Evolutionary conservation across 2,329 filamentous ascomycete genomes (phyloP), one percentile per base, ranked within the genome.

Genomic region (Colletotrichum plurivorum): DNA sequence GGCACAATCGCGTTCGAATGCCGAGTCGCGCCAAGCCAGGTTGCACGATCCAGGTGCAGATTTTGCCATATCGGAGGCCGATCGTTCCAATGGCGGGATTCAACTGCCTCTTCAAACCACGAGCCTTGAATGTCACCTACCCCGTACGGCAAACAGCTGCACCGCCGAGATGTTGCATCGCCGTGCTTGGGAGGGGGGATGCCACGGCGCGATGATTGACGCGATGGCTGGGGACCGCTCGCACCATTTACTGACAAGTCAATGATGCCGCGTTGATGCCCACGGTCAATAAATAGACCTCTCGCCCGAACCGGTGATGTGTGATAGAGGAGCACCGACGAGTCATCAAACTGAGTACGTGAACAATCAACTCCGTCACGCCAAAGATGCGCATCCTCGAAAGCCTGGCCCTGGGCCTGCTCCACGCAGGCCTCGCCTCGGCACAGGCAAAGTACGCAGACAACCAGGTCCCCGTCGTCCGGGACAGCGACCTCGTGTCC

Each of bases 381-480:
- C 15, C 15, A 8, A 12, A n/a, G 3, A 59, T 59, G 62, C 54
- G 22, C 4, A 7, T 58, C 36, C 10, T 36, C 25, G 46, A 36
- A 25, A 16, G 13, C 8, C 31, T 64, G 13, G 53, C 53, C 16
- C 3, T 52, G 13, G 16, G 53, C 13, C 1, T 64, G 20, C 22
- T 64, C 15, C 27, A 63, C 15, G 18, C 60, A 8, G 4, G 36
- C 20, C 22, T 64, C 0, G 36, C 3, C 36, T 51, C 62, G 13
- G 62, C 62, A 36, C 53, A 64, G 62, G 58, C 16, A 1, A 64
- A 64, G 62, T 64, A 64, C 9, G 62, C 62, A 7, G 62, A 64
- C n/a, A 58, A 53, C 13, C 62, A 58, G 18, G 46, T 64, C 9
- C 31, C 62, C 1, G 62, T 64, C 0, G 27, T 31, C 16, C 36